These are phyloP conservation scores for Pyrus hybrid DNA, from an alignment of 331 rosid species.

Conservation along the genomic window DNA sequence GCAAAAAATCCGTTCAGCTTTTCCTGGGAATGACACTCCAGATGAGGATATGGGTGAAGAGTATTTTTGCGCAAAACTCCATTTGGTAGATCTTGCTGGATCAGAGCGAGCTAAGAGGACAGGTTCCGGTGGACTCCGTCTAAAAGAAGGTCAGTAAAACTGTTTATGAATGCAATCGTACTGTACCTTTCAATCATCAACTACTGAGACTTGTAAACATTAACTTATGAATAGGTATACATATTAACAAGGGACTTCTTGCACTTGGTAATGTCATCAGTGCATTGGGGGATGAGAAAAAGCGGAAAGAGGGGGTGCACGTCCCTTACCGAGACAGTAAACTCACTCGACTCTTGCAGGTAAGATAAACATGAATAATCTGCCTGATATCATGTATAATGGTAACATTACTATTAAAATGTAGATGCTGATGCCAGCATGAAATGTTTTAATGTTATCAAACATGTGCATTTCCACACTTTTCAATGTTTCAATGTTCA, in stretches of 20 bases:
- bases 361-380: constrained; percentile 23
- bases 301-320: constrained; percentile 69
- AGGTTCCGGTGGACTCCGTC: constrained; percentile 69
- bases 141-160: constrained; percentile 55
- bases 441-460: background rate
- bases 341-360: constrained; percentile 91
- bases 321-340: constrained; percentile 85
- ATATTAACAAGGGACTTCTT: constrained; percentile 80
- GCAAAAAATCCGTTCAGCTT: constrained; percentile 50
- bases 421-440: background rate
- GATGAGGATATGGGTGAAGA: constrained; percentile 86
- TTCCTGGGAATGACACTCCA: constrained; percentile 42
- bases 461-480: background rate
- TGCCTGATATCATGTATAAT: background rate
- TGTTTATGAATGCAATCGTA: constrained; percentile 5
- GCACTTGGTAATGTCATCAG: constrained; percentile 88
- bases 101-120: constrained; percentile 89
- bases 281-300: constrained; percentile 85
- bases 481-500: too few species aligned
- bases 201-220: background rate
- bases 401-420: background rate
- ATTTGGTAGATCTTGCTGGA: constrained; percentile 88
- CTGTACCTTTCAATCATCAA: background rate
- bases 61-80: constrained; percentile 77
- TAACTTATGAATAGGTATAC: constrained; percentile 48